Evolutionary conservation across 805 yeast genomes (phyloP).

Genomic region (Ogataea polymorpha): DNA sequence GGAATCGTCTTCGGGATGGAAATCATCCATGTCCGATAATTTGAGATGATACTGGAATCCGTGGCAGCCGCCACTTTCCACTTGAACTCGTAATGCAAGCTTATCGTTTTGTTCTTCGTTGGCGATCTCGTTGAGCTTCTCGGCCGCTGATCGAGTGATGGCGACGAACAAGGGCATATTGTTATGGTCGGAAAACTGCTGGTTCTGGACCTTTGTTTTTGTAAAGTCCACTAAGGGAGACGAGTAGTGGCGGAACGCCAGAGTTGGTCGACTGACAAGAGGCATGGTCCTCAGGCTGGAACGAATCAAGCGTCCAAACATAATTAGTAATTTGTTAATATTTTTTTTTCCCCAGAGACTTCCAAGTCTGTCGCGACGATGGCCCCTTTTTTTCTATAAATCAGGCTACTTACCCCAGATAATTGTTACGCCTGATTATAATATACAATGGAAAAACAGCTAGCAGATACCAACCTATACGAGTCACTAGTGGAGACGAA

Average conservation of each 20-base stretch:
- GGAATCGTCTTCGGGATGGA: constrained; percentile 36
- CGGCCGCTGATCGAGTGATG: constrained; percentile 45
- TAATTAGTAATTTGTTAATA: constrained; percentile 1
- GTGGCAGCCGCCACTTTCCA: constrained; percentile 97
- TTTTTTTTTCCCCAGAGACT: neutral
- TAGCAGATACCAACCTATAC: neutral
- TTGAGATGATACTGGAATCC: constrained; percentile 89
- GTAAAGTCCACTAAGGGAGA: constrained; percentile 28
- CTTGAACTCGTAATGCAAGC: constrained; percentile 67
- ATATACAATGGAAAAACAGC: neutral
- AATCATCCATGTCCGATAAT: constrained; percentile 39
- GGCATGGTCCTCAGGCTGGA: neutral
- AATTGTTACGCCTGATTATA: neutral
- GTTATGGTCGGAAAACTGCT: constrained; percentile 34
- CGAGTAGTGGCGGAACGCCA: neutral
- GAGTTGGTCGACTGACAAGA: neutral
- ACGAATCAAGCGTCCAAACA: constrained; percentile 2
- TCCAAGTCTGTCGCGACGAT: constrained; percentile 8
- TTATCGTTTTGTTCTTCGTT: constrained; percentile 52
- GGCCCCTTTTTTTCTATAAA: neutral
- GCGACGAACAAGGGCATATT: constrained; percentile 41
- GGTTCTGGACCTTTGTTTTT: constrained; percentile 33
- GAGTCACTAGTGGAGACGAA: constrained; percentile 5
- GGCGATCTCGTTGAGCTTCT: constrained; percentile 52
- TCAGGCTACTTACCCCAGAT: constrained; percentile 10